Evolutionary conservation across 2,329 filamentous ascomycete genomes (phyloP).

Genomic region (Aspergillus bombycis): DNA sequence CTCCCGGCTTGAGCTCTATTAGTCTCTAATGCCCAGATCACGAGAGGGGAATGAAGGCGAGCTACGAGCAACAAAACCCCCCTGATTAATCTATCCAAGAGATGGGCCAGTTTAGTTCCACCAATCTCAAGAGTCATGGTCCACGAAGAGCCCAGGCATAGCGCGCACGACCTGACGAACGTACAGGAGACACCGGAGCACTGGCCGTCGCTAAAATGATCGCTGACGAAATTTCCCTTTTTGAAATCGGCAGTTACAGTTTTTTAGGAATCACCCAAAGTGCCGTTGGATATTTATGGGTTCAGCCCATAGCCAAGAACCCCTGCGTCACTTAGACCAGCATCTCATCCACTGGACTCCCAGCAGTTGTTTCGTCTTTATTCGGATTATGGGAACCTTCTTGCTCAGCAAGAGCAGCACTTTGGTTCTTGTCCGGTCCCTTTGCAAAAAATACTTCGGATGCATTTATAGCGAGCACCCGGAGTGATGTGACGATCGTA

Average conservation of each 20-base stretch:
- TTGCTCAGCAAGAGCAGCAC: neutral
- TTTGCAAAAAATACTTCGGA: neutral
- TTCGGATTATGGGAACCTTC: neutral
- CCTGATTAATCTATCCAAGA: slow-evolving; percentile 10
- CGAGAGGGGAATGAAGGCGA: neutral
- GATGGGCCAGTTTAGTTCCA: slow-evolving; percentile 14
- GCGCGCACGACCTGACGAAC: neutral
- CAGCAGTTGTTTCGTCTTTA: neutral
- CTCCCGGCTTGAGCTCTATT: neutral
- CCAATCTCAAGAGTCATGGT: slow-evolving; percentile 11
- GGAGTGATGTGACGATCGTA: neutral
- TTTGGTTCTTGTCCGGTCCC: neutral
- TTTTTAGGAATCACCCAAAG: neutral
- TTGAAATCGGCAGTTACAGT: neutral
- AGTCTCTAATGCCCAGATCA: neutral
- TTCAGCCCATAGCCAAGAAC: neutral
- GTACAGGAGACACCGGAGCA: neutral
- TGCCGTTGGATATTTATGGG: neutral
- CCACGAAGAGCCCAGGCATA: neutral
- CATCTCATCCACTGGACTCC: neutral
- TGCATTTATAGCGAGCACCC: neutral
- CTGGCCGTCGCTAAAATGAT: neutral
- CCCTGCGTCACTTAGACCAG: neutral
- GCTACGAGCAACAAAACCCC: slow-evolving; percentile 1
- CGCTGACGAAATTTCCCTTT: slow-evolving; percentile 1